These are phyloP conservation scores for Peltaster fructicola DNA, from an alignment of 2,329 filamentous ascomycete genomes.

Conservation along the genomic window DNA sequence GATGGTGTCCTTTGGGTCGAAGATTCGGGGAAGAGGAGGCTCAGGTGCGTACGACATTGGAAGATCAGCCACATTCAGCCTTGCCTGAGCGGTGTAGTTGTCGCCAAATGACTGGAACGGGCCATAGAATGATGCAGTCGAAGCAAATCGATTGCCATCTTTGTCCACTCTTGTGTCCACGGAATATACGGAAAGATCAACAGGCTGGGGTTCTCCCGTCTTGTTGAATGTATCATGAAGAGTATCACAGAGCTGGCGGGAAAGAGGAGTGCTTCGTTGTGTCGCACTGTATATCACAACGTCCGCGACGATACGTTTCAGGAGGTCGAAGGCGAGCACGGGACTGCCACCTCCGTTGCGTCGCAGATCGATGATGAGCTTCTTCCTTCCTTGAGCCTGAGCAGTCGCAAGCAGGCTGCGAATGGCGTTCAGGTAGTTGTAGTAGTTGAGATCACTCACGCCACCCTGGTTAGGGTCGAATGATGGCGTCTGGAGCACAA, in stretches of 20 bases:
- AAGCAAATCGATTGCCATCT: conserved; percentile 9
- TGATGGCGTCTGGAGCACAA: conserved; percentile 24
- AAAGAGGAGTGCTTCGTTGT: conserved; percentile 3
- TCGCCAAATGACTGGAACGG: background rate
- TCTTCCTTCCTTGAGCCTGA: conserved; percentile 2
- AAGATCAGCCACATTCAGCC: background rate
- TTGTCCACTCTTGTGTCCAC: conserved; percentile 2
- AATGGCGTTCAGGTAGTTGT: conserved; percentile 18
- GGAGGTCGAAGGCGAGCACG: conserved; percentile 9
- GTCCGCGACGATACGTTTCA: conserved; percentile 12
- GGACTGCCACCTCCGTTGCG: conserved; percentile 10
- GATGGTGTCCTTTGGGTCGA: conserved; percentile 7
- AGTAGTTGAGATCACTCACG: too few relatives aligned
- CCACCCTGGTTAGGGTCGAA: conserved; percentile 17
- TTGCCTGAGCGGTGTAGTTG: too few relatives aligned
- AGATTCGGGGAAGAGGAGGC: background rate
- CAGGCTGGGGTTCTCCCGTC: too few relatives aligned
- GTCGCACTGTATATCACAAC: too few relatives aligned
- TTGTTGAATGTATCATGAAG: conserved; percentile 1
- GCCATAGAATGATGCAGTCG: conserved; percentile 1
- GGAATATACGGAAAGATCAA: too few relatives aligned
- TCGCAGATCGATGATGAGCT: conserved; percentile 14
- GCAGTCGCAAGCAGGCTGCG: conserved; percentile 11
- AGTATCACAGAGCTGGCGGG: conserved; percentile 3
- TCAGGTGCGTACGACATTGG: background rate